Evolutionary conservation across 228 moss, liverwort and hornwort genomes (phyloP), one percentile per base, ranked within the genome.

Genomic region (Sphagnum fallax): DNA sequence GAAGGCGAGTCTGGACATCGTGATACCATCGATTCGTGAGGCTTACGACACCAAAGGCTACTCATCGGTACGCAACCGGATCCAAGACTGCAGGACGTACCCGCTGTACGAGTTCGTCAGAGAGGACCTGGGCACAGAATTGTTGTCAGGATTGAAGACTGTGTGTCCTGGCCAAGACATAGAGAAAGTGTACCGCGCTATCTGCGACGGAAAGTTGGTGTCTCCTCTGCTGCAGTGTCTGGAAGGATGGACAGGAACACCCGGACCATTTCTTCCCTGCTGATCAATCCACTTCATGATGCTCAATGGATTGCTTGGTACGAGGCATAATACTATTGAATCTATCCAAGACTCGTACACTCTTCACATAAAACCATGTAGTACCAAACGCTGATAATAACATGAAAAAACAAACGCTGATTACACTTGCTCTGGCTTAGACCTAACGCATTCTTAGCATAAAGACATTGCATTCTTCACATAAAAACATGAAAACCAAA

Each of bases 101-200:
- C 80, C 75, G 2, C 53, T 83, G n/a, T 83, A 83, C 52, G 68
- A 77, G 8, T 76, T 84, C 12, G 81, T 81, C 15, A 15, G 84
- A 47, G 6, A 48, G 8, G 75, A 69, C 47, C 65, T 84, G 8
- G 72, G 64, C 12, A 83, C 77, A 7, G 71, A 80, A 50, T 4
- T 83, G n/a, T 51, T 83, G 55, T 51, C 69, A 0, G 79, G 79
- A 1, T 52, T 71, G 5, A 61, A 68, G 59, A 74, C 69, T 6
- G 66, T 79, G 16, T 74, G 72, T 6, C 83, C 77, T 0, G 79
- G 79, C 12, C 70, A 69, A 2, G 76, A 83, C n/a, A 83, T 83
- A 49, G 71, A 80, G 79, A 76, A 79, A 67, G 76, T 79, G 13
- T 75, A 69, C 49, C 70, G 71, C 11, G 82, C 82, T 0, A 82